Conservation (phyloP, 306 rosid species). For the Ceratonia siliqua region DNA sequence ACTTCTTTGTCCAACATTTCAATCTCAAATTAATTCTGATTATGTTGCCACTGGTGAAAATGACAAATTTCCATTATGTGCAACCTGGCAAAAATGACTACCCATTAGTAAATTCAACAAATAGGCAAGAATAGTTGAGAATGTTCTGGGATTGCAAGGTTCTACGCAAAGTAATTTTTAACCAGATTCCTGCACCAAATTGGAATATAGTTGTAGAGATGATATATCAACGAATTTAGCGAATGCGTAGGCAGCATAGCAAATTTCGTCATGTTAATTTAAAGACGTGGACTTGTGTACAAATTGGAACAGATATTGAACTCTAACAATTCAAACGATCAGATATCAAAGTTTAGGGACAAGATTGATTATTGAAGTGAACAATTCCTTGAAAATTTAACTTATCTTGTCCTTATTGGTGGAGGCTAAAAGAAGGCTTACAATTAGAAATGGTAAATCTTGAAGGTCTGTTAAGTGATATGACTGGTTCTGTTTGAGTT, state of each 20-base stretch:
- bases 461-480: background rate
- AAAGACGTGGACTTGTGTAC: no score
- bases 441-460: background rate
- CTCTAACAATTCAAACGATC: no score
- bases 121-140: background rate
- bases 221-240: no score
- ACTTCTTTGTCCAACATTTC: no score
- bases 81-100: no score
- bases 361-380: background rate
- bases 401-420: background rate
- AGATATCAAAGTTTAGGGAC: no score
- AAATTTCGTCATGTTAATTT: no score
- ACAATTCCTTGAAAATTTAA: background rate
- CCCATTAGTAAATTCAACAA: no score
- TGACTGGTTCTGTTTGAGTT: background rate
- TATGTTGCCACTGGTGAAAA: no score
- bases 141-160: background rate
- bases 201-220: background rate
- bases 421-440: background rate
- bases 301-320: no score
- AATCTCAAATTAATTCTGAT: no score
- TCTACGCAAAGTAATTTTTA: background rate
- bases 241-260: background rate
- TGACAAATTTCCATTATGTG: no score
- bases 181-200: background rate